phyloP scores from a whole-genome alignment of 1,284 basidiomycete species.

The Pholiota adiposa region DNA sequence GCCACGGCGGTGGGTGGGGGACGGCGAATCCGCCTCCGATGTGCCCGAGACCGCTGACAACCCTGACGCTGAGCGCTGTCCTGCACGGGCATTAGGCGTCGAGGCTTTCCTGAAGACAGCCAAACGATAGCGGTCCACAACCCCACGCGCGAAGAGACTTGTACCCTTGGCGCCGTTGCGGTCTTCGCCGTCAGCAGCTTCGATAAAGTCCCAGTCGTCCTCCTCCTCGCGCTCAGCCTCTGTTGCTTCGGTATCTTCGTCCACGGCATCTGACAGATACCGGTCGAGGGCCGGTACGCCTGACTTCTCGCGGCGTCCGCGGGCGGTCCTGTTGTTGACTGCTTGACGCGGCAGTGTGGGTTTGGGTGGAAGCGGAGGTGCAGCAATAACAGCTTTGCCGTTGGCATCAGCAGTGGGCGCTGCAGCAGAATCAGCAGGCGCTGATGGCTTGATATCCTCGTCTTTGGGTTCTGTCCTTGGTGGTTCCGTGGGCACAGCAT shows the following conservation, averaged over 20 bases:
- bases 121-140: slow-evolving; percentile 79
- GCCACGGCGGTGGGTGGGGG: slow-evolving; percentile 63
- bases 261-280: slow-evolving; percentile 59
- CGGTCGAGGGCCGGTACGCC: slow-evolving; percentile 77
- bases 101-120: slow-evolving; percentile 82
- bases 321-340: slow-evolving; percentile 23
- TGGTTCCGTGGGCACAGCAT: slow-evolving; percentile 29
- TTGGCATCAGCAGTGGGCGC: slow-evolving; percentile 4
- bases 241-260: slow-evolving; percentile 59
- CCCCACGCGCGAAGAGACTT: slow-evolving; percentile 82
- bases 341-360: slow-evolving; percentile 21
- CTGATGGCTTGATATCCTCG: slow-evolving; percentile 2
- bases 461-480: slow-evolving; percentile 25
- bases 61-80: slow-evolving; percentile 56
- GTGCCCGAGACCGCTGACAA: slow-evolving; percentile 60
- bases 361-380: slow-evolving; percentile 31
- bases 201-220: slow-evolving; percentile 88
- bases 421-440: not conserved
- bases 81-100: slow-evolving; percentile 53
- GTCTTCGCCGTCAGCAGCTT: slow-evolving; percentile 76
- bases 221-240: slow-evolving; percentile 68
- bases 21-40: slow-evolving; percentile 54
- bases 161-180: slow-evolving; percentile 75
- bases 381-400: slow-evolving; percentile 12
- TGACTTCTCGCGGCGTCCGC: slow-evolving; percentile 69